Conservation (phyloP, 495 filamentous ascomycete genomes). For the Tuber umbilicatum region DNA sequence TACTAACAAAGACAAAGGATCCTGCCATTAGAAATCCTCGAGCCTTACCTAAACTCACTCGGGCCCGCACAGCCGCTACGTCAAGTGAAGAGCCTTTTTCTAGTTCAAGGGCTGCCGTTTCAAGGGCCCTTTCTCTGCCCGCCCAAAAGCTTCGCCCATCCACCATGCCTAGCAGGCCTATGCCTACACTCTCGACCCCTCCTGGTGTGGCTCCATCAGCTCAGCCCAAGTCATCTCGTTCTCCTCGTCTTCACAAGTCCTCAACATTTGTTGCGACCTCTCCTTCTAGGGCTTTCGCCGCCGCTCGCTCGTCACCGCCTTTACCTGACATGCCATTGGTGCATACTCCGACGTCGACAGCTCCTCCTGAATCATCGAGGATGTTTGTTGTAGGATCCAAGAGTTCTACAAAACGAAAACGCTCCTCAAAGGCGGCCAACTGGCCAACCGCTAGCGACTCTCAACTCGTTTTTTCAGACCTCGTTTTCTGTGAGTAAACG, state of each 20-base stretch:
- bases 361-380: constrained; percentile 29
- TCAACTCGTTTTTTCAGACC: constrained; percentile 16
- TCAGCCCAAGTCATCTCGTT: background rate
- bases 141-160: background rate
- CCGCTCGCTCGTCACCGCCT: background rate
- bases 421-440: constrained; percentile 4
- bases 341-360: background rate
- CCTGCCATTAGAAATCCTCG: constrained; percentile 14
- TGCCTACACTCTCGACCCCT: background rate
- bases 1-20: constrained; percentile 7
- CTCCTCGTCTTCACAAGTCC: background rate
- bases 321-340: background rate
- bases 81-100: constrained; percentile 3
- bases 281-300: background rate
- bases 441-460: background rate
- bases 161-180: constrained; percentile 7
- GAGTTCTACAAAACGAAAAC: constrained; percentile 22
- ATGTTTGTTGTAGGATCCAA: constrained; percentile 6
- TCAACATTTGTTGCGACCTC: background rate
- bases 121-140: background rate
- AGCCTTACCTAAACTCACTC: background rate
- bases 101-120: constrained; percentile 10
- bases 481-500: constrained; percentile 27
- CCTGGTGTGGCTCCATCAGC: background rate
- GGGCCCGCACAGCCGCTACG: background rate